phyloP scores from a whole-genome alignment of 1,284 basidiomycete genomes.

The Cutaneotrichosporon arboriforme region DNA sequence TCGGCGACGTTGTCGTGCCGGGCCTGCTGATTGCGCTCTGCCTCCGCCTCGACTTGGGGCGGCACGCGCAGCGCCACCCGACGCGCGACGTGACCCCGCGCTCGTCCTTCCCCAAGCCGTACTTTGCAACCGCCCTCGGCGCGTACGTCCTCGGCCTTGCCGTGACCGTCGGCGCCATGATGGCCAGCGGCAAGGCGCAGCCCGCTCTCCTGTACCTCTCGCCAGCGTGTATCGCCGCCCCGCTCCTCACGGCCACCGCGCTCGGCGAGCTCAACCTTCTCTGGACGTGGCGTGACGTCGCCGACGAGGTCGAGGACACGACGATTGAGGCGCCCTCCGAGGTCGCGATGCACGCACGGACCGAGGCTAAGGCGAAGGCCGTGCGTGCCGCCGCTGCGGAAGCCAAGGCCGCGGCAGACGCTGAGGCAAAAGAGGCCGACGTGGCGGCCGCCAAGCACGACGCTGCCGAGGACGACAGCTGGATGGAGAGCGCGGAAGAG shows the following conservation, averaged over 20 bases:
- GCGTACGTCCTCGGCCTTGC: constrained; percentile 75
- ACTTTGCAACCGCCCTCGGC: constrained; percentile 66
- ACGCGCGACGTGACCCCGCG: constrained; percentile 31
- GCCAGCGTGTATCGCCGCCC: constrained; percentile 53
- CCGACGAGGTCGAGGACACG: constrained; percentile 24
- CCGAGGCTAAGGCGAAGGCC: constrained; percentile 12
- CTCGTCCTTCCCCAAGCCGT: constrained; percentile 60
- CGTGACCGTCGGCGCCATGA: constrained; percentile 84
- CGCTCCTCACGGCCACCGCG: constrained; percentile 38
- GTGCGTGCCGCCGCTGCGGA: constrained; percentile 2
- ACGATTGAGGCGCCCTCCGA: constrained; percentile 39
- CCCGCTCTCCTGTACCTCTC: constrained; percentile 85
- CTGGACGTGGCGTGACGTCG: constrained; percentile 37
- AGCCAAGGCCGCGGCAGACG: not conserved
- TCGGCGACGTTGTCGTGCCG: constrained; percentile 63
- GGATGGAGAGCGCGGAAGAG: constrained; percentile 31
- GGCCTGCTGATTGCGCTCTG: constrained; percentile 86
- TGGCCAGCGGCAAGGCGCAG: constrained; percentile 70
- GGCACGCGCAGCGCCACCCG: constrained; percentile 19
- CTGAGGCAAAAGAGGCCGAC: constrained; percentile 3
- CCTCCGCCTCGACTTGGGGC: constrained; percentile 74
- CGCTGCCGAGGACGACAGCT: constrained; percentile 37
- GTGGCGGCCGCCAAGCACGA: constrained; percentile 1
- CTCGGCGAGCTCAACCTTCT: constrained; percentile 43
- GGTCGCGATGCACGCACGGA: constrained; percentile 30